Base-by-base conservation (phyloP, 2,329 filamentous ascomycete genomes). In the Aspergillus pseudonomiae region DNA sequence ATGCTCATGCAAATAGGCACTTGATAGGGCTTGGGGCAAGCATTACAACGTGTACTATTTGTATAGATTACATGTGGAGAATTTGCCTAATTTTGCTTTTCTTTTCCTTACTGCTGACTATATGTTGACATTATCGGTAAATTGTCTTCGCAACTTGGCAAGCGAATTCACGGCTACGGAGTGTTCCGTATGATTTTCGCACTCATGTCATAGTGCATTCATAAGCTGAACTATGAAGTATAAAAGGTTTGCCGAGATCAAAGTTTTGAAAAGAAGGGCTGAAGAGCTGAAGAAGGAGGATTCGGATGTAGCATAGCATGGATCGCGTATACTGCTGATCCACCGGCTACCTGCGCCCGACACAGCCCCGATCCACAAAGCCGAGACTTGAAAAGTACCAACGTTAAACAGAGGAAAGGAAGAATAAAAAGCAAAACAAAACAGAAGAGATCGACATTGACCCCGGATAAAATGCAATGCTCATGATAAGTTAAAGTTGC, bases 271-370 rank as follows among this genome's bases (percentile, higher is more conserved):
- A 3, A 41, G 16, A 41, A 41, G 39, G 39, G 39, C 39, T 41
- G 39, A 41, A 41, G 34, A 6, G 34, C 34, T 36, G 34, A 36
- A 36, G 32, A 34, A 12, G 14, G 34, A 16, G 14, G 14, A 11
- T 19, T 19, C 4, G 14, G 16, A 16, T 43, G 41, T 43, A 43
- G 14, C 4, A 52, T 30, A 26, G 26, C 19, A 34, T 34, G 10
- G 14, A 30, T 34, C 6, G 48, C 19, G 48, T 32, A 52, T 32
- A 34, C 48, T 52, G 28, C 48, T 52, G 7, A 52, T 52, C 48
- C 48, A 32, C 28, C 26, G 10, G 52, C 34, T 55, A 39, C 30
- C 21, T 54, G 52, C 52, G 52, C 52, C 52, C 52, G 52, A 54
- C 52, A 54, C 52, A 55, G 52, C 52, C 32, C 6, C 32, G 28